Conservation (phyloP, 805 yeast genomes). For the Sungouiozyma intestinalis region DNA sequence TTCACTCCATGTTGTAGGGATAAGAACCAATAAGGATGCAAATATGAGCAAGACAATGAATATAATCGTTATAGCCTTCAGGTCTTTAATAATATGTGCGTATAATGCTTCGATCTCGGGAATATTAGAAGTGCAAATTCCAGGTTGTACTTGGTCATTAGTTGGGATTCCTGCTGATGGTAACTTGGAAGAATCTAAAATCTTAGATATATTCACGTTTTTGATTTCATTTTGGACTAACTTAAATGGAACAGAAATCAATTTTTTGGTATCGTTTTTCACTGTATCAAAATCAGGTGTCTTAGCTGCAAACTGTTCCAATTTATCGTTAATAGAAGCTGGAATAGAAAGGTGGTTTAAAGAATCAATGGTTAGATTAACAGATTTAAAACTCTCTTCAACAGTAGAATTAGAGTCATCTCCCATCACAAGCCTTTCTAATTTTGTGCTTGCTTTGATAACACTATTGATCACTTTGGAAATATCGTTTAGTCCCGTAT, state of each 20-base stretch:
- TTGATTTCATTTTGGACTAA: constrained; percentile 33
- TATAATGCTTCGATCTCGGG: constrained; percentile 34
- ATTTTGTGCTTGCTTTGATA: constrained; percentile 38
- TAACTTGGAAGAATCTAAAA: constrained; percentile 10
- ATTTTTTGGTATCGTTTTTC: constrained; percentile 42
- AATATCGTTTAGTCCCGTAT: constrained; percentile 54
- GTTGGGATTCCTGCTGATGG: constrained; percentile 14
- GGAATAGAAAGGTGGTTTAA: constrained; percentile 59
- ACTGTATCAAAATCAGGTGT: constrained; percentile 61
- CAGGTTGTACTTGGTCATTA: constrained; percentile 5
- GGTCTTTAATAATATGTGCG: constrained; percentile 17
- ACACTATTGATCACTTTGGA: constrained; percentile 48
- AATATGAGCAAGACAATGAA: constrained; percentile 33
- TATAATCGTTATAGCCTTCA: constrained; percentile 31
- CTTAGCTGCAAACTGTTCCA: constrained; percentile 40
- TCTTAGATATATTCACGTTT: constrained; percentile 22
- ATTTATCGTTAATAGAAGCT: constrained; percentile 44
- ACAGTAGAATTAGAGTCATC: constrained; percentile 26
- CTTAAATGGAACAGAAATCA: constrained; percentile 54
- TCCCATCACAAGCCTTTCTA: constrained; percentile 47
- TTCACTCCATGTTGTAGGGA: constrained; percentile 38
- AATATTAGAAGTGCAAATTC: constrained; percentile 34
- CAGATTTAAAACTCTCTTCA: constrained; percentile 13
- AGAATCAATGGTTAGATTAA: constrained; percentile 48
- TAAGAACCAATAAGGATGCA: constrained; percentile 32